phyloP scores from a whole-genome alignment of 345 rosid species.

The Populus ilicifolia region DNA sequence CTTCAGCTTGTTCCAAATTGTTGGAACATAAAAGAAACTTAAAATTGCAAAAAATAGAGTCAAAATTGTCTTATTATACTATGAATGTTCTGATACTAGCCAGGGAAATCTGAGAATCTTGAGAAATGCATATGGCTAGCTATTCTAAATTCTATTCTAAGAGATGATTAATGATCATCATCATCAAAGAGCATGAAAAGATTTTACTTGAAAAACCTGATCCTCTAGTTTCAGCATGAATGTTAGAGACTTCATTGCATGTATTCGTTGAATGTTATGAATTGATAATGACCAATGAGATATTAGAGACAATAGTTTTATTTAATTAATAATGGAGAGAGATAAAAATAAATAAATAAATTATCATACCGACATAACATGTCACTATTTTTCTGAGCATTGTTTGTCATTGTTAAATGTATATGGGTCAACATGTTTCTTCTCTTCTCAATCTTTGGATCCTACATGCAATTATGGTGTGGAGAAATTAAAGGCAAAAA shows the following conservation, averaged over 20 bases:
- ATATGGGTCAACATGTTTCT: constrained; percentile 33
- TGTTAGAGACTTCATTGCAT: constrained; percentile 61
- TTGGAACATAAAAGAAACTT: neutral
- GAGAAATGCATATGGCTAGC: neutral
- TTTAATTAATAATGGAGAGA: constrained; percentile 17
- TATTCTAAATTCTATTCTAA: neutral
- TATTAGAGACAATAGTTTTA: constrained; percentile 11
- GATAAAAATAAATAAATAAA: neutral
- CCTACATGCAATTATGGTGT: neutral
- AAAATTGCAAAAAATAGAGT: neutral
- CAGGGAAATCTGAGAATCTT: neutral
- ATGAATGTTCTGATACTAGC: too few species aligned
- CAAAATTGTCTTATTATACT: neutral
- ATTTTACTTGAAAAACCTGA: constrained; percentile 49
- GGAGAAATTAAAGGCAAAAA: neutral
- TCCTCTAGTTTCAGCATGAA: constrained; percentile 66
- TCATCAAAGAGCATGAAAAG: neutral
- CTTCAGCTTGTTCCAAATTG: too few species aligned
- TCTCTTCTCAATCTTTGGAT: neutral
- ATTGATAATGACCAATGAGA: constrained; percentile 23
- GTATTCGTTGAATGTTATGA: constrained; percentile 32
- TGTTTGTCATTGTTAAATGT: constrained; percentile 12
- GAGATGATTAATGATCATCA: neutral
- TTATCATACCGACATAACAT: constrained; percentile 26
- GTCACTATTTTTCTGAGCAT: constrained; percentile 4